A percentile compares a stretch with the other conserved stretches of the same genome.
These are phyloP conservation scores for Lentinula sp. DNA, from an alignment of 768 basidiomycete species.

Conservation along the genomic window DNA sequence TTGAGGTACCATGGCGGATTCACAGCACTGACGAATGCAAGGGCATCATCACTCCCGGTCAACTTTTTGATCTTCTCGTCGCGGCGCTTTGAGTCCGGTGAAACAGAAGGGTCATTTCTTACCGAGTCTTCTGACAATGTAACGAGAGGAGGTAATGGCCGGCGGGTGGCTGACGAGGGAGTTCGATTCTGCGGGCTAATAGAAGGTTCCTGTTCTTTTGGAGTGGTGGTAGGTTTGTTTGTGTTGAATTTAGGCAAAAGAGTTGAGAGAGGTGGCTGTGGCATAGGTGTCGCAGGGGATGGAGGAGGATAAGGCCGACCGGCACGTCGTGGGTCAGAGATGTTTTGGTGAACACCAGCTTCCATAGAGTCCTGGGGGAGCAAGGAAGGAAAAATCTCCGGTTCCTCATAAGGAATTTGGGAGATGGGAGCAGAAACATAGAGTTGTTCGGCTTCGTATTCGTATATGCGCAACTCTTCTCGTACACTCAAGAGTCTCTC, in stretches of 20 bases:
- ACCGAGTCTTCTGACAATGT: neutral
- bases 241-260: constrained; percentile 12
- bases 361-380: constrained; percentile 3
- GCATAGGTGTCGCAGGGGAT: constrained; percentile 33
- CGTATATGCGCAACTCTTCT: constrained; percentile 39
- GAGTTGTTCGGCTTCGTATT: constrained; percentile 41
- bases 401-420: constrained; percentile 18
- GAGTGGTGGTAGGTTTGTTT: constrained; percentile 29
- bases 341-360: constrained; percentile 2
- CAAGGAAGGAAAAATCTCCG: constrained; percentile 3
- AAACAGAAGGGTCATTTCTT: neutral
- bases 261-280: constrained; percentile 23
- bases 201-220: constrained; percentile 13
- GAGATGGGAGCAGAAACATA: constrained; percentile 33
- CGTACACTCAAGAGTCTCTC: constrained; percentile 38
- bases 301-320: constrained; percentile 25
- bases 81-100: constrained; percentile 11
- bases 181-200: constrained; percentile 6
- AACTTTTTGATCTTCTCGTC: constrained; percentile 31
- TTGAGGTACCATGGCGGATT: constrained; percentile 55
- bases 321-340: neutral
- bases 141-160: neutral
- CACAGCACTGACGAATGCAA: constrained; percentile 32
- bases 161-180: constrained; percentile 16
- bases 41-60: constrained; percentile 36